Evolutionary conservation across 306 rosid species (phyloP), one percentile per base, ranked within the genome.

Genomic region (Casuarina glauca): DNA sequence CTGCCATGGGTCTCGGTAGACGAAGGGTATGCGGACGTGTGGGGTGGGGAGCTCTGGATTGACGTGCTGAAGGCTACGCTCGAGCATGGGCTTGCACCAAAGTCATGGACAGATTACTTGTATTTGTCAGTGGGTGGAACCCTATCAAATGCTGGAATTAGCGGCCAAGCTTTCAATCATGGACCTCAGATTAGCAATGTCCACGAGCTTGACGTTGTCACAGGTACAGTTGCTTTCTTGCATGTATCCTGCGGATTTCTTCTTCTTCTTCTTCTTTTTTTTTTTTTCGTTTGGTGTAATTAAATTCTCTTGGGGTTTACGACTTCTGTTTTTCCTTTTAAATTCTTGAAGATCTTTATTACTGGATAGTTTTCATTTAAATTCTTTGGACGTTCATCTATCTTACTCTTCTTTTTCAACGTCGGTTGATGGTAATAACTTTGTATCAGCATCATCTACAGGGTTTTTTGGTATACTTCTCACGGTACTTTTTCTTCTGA

Each of bases 11-110:
- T 93, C 17, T 62, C 73, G 7, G 87, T 83, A 85, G 58, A 78
- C 64, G 93, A 70, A 64, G 78, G 68, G 86, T 93, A 84, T 49
- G 96, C 85, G 58, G 99, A 95, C 15, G 96, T 89, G 45, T 95
- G 99, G 99, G 99, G 99, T 15, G 99, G 99, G 4, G 91, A 89
- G 70, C 68, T 93, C 74, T 95, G 99, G 99, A 95, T 93, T 70
- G 78, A 90, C 0, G 94, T 95, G 45, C 60, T 95, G 81, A 85
- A 39, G 80, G 76, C 80, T 0, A 89, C 97, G 36, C 57, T 91
- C 35, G 82, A 76, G 57, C 35, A 89, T 77, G 99, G 97, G 13
- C 43, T 92, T 32, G 96, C 99, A 0, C 99, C 99, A 0, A 91
- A 80, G 85, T 95, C 99, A 5, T 95, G 99, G 99, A 95, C 99